Evolutionary conservation across 805 yeast genomes (phyloP).

Genomic region (Wickerhamiella galacta): DNA sequence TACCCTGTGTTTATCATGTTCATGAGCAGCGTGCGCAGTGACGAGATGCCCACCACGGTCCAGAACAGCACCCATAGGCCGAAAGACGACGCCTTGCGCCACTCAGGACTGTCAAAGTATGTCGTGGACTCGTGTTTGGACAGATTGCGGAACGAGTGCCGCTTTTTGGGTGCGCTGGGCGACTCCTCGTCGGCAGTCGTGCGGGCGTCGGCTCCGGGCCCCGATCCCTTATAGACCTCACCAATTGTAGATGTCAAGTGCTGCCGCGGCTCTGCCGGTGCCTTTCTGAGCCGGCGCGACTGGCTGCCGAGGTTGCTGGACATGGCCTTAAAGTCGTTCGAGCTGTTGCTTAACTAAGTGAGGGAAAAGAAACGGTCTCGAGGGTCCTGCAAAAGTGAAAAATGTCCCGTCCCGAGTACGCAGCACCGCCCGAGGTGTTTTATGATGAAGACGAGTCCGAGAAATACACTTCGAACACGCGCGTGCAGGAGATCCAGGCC

Average conservation of each 20-base stretch:
- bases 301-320: no score
- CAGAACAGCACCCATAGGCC: conserved; percentile 59
- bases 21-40: conserved; percentile 36
- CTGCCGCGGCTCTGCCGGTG: no score
- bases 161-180: conserved; percentile 1
- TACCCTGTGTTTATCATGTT: conserved; percentile 33
- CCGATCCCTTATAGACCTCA: no score
- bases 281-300: no score
- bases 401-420: conserved; percentile 92
- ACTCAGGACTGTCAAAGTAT: conserved; percentile 18
- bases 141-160: conserved; percentile 10
- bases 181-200: neutral
- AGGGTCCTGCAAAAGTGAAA: neutral
- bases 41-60: conserved; percentile 32
- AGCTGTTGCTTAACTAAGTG: no score
- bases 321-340: no score
- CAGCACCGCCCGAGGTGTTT: conserved; percentile 93
- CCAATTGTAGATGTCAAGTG: no score
- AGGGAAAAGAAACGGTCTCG: no score
- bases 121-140: conserved; percentile 13
- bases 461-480: conserved; percentile 82
- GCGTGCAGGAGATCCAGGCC: conserved; percentile 97
- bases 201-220: neutral
- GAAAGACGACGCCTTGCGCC: conserved; percentile 29
- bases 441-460: conserved; percentile 80